Conservation (phyloP, 441 rosid genomes). For the Adansonia grandidieri region DNA sequence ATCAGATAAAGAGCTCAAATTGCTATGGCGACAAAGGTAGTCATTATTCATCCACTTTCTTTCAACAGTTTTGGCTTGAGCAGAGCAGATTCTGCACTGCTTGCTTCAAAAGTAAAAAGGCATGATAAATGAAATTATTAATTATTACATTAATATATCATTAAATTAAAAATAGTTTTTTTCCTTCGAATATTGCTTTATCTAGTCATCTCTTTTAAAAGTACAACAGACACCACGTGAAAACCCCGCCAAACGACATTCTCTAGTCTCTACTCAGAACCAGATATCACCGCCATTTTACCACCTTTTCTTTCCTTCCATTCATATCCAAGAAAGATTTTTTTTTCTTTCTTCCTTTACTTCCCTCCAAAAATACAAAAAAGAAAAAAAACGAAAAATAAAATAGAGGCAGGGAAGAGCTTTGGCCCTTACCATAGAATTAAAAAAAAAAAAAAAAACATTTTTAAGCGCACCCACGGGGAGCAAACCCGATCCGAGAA, state of each 20-base stretch:
- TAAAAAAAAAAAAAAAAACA: background rate
- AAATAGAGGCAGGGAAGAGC: slow-evolving; percentile 10
- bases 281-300: background rate
- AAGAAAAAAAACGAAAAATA: slow-evolving; percentile 27
- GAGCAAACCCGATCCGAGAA: slow-evolving; percentile 74
- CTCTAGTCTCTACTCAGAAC: slow-evolving; percentile 10
- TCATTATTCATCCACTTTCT: too few species aligned
- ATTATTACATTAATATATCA: too few species aligned
- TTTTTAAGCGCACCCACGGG: slow-evolving; percentile 62
- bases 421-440: slow-evolving; percentile 9
- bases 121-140: too few species aligned
- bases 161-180: too few species aligned
- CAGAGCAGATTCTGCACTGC: too few species aligned
- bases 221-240: slow-evolving; percentile 16
- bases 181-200: too few species aligned
- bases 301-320: background rate
- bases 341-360: too few species aligned
- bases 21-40: too few species aligned
- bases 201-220: background rate
- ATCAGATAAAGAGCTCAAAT: too few species aligned
- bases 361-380: background rate
- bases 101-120: too few species aligned
- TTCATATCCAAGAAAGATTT: slow-evolving; percentile 17
- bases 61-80: too few species aligned
- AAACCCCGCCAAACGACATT: slow-evolving; percentile 21